These are phyloP conservation scores for Beta corolliflora DNA, from an alignment of 179 eudicot genomes.

Conservation along the genomic window DNA sequence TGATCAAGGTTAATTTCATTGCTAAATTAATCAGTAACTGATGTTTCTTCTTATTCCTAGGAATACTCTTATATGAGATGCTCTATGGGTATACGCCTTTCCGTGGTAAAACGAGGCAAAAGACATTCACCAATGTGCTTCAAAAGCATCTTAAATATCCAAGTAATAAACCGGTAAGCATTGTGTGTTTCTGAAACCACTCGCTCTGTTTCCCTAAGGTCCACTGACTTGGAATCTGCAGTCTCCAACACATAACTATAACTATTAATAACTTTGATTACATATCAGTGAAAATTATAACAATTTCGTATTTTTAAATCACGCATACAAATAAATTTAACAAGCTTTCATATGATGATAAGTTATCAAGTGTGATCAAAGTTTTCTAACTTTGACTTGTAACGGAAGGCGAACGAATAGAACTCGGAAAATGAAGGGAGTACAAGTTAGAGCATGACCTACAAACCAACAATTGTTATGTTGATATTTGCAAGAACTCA, in stretches of 20 bases:
- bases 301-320: too few relatives aligned
- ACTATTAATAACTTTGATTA: too few relatives aligned
- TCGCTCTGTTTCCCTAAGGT: not conserved
- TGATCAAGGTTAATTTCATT: not conserved
- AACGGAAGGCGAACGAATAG: too few relatives aligned
- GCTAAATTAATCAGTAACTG: not conserved
- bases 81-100: conserved; percentile 93
- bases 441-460: not conserved
- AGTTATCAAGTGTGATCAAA: too few relatives aligned
- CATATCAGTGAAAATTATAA: too few relatives aligned
- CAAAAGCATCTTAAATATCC: conserved; percentile 84
- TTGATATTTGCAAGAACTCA: not conserved
- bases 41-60: conserved; percentile 34
- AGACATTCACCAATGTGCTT: conserved; percentile 83
- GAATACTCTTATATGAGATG: conserved; percentile 92
- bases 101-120: conserved; percentile 97
- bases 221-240: too few relatives aligned
- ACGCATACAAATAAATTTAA: too few relatives aligned
- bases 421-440: too few relatives aligned
- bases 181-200: not conserved
- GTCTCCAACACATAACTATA: too few relatives aligned
- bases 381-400: too few relatives aligned
- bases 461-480: not conserved
- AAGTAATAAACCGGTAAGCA: conserved; percentile 57
- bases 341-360: too few relatives aligned